phyloP scores from a whole-genome alignment of 139 green algal species.

The Astrephomene gubernaculifera region DNA sequence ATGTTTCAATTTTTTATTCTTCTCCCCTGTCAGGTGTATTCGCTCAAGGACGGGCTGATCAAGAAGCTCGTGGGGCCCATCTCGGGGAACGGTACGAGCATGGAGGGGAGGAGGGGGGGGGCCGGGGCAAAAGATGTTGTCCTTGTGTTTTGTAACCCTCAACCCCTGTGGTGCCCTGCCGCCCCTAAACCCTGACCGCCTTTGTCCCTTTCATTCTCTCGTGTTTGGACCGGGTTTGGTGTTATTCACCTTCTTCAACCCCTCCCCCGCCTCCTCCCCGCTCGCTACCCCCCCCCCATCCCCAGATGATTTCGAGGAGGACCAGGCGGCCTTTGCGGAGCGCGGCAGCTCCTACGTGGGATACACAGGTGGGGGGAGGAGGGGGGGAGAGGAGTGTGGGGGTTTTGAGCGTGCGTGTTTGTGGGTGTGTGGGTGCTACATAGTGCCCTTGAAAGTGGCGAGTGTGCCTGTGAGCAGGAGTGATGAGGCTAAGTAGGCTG shows the following conservation, averaged over 20 bases:
- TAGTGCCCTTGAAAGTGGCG: neutral
- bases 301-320: conserved; percentile 19
- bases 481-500: neutral
- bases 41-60: conserved; percentile 68
- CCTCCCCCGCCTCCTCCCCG: neutral
- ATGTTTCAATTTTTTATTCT: too few relatives aligned
- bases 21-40: conserved; percentile 61
- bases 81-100: neutral
- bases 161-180: neutral
- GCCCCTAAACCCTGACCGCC: neutral
- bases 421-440: neutral
- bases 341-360: neutral
- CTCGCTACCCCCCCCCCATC: neutral
- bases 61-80: conserved; percentile 64
- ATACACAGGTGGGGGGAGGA: neutral
- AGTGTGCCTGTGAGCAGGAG: neutral
- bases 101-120: neutral
- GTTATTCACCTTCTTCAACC: neutral
- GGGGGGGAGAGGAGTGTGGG: too few relatives aligned
- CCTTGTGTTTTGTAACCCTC: neutral
- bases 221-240: neutral
- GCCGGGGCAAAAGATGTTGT: neutral
- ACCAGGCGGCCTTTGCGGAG: conserved; percentile 8
- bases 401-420: neutral
- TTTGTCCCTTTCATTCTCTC: neutral